phyloP scores from a whole-genome alignment of 495 filamentous ascomycete genomes.

The Talaromyces thailandensis region DNA sequence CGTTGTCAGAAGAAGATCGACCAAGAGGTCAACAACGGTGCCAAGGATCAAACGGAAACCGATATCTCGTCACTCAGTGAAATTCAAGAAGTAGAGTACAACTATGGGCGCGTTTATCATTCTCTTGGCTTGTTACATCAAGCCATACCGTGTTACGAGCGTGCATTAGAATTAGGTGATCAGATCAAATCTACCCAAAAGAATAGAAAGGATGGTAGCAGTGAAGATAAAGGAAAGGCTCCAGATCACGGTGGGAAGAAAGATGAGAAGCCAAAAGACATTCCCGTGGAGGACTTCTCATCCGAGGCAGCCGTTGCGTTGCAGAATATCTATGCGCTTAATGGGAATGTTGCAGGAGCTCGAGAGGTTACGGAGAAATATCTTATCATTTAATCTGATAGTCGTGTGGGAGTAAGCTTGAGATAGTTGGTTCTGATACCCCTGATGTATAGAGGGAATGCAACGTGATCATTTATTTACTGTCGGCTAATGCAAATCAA shows the following conservation, averaged over 20 bases:
- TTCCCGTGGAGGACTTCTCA: conserved; percentile 51
- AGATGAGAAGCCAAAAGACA: conserved; percentile 9
- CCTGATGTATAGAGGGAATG: neutral
- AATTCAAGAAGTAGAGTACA: conserved; percentile 81
- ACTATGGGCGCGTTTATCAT: conserved; percentile 74
- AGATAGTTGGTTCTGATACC: neutral
- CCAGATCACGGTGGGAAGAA: conserved; percentile 7
- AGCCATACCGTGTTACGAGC: conserved; percentile 66
- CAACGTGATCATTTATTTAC: neutral
- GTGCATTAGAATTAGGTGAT: conserved; percentile 38
- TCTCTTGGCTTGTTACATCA: conserved; percentile 69
- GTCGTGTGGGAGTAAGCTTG: neutral
- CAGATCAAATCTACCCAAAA: conserved; percentile 22
- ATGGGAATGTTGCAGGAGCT: conserved; percentile 49
- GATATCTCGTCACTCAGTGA: conserved; percentile 27
- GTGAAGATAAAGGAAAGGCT: conserved; percentile 8
- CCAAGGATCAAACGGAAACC: conserved; percentile 15
- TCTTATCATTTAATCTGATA: conserved; percentile 31
- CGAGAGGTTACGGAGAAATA: conserved; percentile 48
- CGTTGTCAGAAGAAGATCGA: conserved; percentile 18
- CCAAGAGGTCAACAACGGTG: neutral
- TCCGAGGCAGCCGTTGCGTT: conserved; percentile 71
- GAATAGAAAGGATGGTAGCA: neutral
- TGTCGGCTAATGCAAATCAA: neutral
- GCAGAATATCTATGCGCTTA: conserved; percentile 56